phyloP scores from a whole-genome alignment of 176 grass and related monocot species.

The Pharus latifolius region DNA sequence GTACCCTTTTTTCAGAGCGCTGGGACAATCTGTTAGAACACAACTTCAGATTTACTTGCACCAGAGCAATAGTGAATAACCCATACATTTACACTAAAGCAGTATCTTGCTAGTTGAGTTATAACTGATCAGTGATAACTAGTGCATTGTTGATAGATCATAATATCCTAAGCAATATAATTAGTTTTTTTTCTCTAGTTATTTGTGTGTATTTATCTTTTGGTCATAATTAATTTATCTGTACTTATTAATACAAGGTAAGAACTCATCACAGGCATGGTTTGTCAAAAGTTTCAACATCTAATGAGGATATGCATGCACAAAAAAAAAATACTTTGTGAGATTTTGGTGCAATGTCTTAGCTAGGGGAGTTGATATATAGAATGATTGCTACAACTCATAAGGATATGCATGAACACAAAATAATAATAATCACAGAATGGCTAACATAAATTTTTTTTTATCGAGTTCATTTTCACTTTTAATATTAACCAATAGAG shows the following conservation, averaged over 20 bases:
- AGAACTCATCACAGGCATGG: neutral
- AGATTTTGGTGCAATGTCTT: neutral
- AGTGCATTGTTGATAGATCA: neutral
- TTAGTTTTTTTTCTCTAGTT: too few species aligned
- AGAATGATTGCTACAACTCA: neutral
- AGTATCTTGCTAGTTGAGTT: neutral
- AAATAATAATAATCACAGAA: too few species aligned
- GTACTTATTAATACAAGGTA: neutral
- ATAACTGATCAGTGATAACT: too few species aligned
- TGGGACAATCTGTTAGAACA: too few species aligned
- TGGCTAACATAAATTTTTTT: too few species aligned
- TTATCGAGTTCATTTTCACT: too few species aligned
- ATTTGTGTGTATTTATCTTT: neutral
- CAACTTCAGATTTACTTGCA: too few species aligned
- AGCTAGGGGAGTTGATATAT: conserved; percentile 13
- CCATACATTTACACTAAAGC: too few species aligned
- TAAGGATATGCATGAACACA: neutral
- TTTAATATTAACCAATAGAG: too few species aligned
- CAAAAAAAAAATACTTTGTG: neutral
- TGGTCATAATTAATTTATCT: neutral
- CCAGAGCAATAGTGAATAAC: too few species aligned
- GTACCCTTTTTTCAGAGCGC: too few species aligned
- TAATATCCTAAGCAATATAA: neutral
- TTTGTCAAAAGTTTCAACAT: neutral
- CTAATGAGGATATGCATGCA: neutral